Evolutionary conservation across 805 yeast genomes (phyloP), one percentile per base, ranked within the genome.

Genomic region (Cyberlindnera suaveolens): DNA sequence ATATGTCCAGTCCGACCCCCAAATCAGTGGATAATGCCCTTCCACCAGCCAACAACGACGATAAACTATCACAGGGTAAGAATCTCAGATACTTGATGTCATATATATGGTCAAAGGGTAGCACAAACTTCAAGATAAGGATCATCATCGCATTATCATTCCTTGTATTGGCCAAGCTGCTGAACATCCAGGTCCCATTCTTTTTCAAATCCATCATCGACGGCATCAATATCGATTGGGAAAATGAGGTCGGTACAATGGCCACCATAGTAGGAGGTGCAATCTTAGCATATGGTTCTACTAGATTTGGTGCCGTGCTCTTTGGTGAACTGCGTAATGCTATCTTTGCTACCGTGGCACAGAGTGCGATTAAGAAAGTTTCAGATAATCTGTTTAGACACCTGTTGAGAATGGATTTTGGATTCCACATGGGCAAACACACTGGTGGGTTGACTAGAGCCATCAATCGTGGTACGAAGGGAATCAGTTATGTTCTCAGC

Each of bases 361-460:
- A 93, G 62, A 79, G 81, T 55, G 97, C 99, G 17, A 91, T 93
- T 54, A 78, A 88, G 60, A 75, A 82, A 42, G 97, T 93, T 31
- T 96, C 98, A 2, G 70, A 80, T 39, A 86, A 85, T 57, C 89
- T 96, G 1, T 93, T 91, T 62, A 72, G 69, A 36, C 98, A 91
- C 61, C 67, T 93, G 41, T 71, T 93, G 63, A 78, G 78, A 53
- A 71, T 93, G 62, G 99, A 93, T 64, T 67, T 90, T 42, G 84
- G 87, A 16, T 93, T 91, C 75, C 99, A 93, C 62, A 65, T 93
- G 34, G 74, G 91, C 8, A 73, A 90, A 52, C 98, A 93, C 62
- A 93, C 99, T 0, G 99, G 99, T 51, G 98, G 96, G 0, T 66
- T 93, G 30, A 91, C 97, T 0, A 72, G 99, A 48, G 98, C 98